These are phyloP conservation scores for Lathyrus sativus DNA, from an alignment of 306 rosid genomes.

Conservation along the genomic window DNA sequence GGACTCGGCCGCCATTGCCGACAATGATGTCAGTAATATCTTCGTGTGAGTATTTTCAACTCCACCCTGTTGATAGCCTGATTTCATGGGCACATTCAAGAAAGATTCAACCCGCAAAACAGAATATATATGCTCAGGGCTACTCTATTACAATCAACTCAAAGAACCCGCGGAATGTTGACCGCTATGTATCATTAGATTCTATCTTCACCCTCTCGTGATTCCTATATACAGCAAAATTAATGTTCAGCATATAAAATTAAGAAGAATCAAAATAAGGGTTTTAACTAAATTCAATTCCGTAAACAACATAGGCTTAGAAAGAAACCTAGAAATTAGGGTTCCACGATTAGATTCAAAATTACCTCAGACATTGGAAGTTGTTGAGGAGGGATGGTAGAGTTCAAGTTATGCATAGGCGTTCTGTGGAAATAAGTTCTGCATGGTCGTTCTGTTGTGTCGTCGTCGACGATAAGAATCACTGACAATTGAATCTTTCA, in stretches of 20 bases:
- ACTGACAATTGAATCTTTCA: background rate
- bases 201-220: background rate
- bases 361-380: constrained; percentile 29
- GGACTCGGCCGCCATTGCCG: constrained; percentile 88
- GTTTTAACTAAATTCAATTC: background rate
- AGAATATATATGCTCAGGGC: background rate
- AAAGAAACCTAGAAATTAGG: constrained; percentile 2
- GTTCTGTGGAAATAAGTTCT: background rate
- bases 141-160: constrained; percentile 3
- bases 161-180: background rate
- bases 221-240: constrained; percentile 29
- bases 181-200: background rate
- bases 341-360: constrained; percentile 10
- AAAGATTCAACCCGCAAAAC: constrained; percentile 27
- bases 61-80: constrained; percentile 42
- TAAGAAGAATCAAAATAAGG: background rate
- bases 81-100: constrained; percentile 42
- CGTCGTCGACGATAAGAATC: background rate
- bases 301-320: background rate
- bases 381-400: background rate
- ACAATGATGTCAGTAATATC: constrained; percentile 60
- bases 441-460: constrained; percentile 4
- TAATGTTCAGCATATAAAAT: background rate
- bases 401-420: background rate
- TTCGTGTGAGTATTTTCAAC: constrained; percentile 44